A percentile compares a stretch with the other conserved stretches of the same genome.
phyloP scores from a whole-genome alignment of 2,329 filamentous ascomycete genomes.

The Cladosporium oxysporum region DNA sequence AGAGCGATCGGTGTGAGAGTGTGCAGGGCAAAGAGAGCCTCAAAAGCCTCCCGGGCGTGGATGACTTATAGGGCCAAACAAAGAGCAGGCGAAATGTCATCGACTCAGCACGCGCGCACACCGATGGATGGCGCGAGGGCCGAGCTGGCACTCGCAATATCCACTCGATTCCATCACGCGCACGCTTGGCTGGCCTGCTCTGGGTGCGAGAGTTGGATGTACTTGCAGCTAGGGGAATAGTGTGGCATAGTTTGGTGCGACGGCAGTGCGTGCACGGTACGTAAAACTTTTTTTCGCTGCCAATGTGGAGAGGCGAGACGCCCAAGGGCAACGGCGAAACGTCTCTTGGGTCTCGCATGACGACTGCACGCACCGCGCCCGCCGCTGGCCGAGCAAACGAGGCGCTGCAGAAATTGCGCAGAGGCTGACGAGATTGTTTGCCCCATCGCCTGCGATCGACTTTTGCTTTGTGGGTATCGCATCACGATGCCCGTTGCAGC shows the following conservation, averaged over 20 bases:
- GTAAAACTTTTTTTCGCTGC: conserved; percentile 16
- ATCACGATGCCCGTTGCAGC: conserved; percentile 2
- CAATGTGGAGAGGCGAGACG: conserved; percentile 13
- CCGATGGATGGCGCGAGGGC: conserved; percentile 18
- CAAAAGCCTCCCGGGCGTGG: not conserved
- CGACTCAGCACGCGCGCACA: not conserved
- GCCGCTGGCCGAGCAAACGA: conserved; percentile 10
- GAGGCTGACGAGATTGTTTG: not conserved
- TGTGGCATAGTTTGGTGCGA: conserved; percentile 9
- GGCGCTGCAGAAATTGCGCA: not conserved
- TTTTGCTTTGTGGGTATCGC: not conserved
- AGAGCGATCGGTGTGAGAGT: not conserved
- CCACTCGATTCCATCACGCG: conserved; percentile 18
- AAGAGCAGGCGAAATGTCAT: not conserved
- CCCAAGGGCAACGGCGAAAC: not conserved
- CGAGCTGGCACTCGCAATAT: conserved; percentile 3
- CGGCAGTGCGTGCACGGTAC: conserved; percentile 16
- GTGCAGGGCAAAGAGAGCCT: conserved; percentile 18
- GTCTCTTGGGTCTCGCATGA: conserved; percentile 10
- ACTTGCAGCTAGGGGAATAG: conserved; percentile 26
- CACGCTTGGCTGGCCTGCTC: conserved; percentile 7
- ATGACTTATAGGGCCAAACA: conserved; percentile 13
- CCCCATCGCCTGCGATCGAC: not conserved
- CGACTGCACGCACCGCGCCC: conserved; percentile 7
- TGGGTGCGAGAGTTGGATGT: conserved; percentile 11